A percentile compares a stretch with the other conserved stretches of the same genome.
Conservation (phyloP, 1,284 basidiomycete genomes). For the Sporisorium reilianum region DNA sequence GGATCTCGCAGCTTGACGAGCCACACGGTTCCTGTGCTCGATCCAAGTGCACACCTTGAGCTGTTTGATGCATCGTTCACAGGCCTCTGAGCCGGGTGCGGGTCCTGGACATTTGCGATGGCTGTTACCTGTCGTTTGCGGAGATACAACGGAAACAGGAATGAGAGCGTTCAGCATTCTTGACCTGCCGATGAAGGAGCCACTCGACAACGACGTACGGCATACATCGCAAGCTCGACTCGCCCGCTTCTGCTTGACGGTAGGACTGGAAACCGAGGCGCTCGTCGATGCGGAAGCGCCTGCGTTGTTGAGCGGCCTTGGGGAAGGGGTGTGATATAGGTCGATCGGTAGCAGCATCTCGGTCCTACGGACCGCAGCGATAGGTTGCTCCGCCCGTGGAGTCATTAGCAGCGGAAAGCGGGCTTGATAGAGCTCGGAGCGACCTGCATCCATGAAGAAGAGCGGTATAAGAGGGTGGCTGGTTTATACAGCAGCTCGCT, state of each 20-base stretch:
- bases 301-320: neutral
- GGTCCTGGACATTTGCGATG: slow-evolving; percentile 44
- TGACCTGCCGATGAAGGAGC: no score
- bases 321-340: slow-evolving; percentile 18
- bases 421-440: neutral
- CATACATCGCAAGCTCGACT: slow-evolving; percentile 39
- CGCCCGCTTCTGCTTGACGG: slow-evolving; percentile 10
- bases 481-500: neutral
- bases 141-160: neutral
- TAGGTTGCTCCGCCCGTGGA: neutral
- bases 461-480: neutral
- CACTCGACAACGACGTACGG: slow-evolving; percentile 18
- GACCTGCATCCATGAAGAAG: neutral
- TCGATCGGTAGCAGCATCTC: slow-evolving; percentile 10
- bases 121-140: slow-evolving; percentile 12
- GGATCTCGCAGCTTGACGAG: slow-evolving; percentile 7
- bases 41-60: slow-evolving; percentile 30
- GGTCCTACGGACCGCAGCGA: neutral
- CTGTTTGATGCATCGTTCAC: slow-evolving; percentile 18
- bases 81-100: slow-evolving; percentile 8
- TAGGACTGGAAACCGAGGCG: neutral
- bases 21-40: neutral
- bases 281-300: neutral
- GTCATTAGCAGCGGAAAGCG: neutral
- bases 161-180: neutral